Conservation (phyloP, 345 rosid genomes). For the Salix purpurea region DNA sequence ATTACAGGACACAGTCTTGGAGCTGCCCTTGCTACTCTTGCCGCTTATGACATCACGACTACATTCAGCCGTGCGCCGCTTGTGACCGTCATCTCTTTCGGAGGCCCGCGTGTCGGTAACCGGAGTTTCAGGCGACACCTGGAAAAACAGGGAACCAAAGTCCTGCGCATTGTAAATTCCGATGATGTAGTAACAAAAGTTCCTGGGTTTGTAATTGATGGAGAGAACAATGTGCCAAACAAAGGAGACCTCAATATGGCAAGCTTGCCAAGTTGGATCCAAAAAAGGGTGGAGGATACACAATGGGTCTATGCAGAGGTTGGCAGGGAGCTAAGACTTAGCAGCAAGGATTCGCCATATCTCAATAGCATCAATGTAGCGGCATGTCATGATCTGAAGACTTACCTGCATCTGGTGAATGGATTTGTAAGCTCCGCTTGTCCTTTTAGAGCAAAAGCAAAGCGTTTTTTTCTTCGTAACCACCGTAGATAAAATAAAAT, state of each 20-base stretch:
- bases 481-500: not conserved
- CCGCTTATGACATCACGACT: slow-evolving; percentile 48
- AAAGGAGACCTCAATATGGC: slow-evolving; percentile 16
- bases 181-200: slow-evolving; percentile 83
- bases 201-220: slow-evolving; percentile 71
- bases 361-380: slow-evolving; percentile 14
- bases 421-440: slow-evolving; percentile 49
- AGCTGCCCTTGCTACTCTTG: slow-evolving; percentile 24
- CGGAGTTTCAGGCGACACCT: slow-evolving; percentile 49
- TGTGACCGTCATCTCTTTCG: slow-evolving; percentile 86
- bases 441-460: slow-evolving; percentile 40
- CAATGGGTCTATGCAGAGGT: slow-evolving; percentile 23
- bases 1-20: slow-evolving; percentile 33
- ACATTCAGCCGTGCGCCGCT: slow-evolving; percentile 46
- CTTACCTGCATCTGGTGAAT: slow-evolving; percentile 33
- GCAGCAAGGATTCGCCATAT: slow-evolving; percentile 25
- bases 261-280: slow-evolving; percentile 20
- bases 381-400: slow-evolving; percentile 23
- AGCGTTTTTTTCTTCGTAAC: slow-evolving; percentile 11
- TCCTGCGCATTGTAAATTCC: slow-evolving; percentile 74
- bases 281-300: slow-evolving; percentile 19
- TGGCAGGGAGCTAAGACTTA: slow-evolving; percentile 23
- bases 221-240: slow-evolving; percentile 16
- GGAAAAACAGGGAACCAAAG: slow-evolving; percentile 69
- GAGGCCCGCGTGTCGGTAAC: slow-evolving; percentile 93